These are phyloP conservation scores for Chamaecyparis obtusa DNA, from an alignment of 75 land plant genomes.

Conservation along the genomic window DNA sequence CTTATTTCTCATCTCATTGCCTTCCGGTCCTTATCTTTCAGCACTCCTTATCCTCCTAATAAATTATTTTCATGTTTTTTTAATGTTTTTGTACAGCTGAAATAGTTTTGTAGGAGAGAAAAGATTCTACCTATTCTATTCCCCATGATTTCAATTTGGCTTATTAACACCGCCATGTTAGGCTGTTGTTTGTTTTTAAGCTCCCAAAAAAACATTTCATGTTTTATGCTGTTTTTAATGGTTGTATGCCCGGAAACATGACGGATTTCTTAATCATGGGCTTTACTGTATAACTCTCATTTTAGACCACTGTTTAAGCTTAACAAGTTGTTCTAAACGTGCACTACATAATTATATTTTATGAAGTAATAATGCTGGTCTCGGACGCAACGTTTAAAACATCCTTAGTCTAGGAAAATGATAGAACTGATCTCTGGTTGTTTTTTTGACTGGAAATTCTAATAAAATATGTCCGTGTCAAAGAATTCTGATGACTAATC, in stretches of 20 bases:
- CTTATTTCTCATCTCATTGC: constrained; percentile 8
- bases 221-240: background rate
- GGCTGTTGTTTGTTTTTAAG: background rate
- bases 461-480: no score
- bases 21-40: background rate
- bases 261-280: no score
- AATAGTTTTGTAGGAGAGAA: background rate
- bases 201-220: background rate
- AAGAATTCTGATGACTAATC: no score
- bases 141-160: background rate
- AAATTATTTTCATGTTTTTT: background rate
- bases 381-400: background rate
- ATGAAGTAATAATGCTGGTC: no score
- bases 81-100: background rate
- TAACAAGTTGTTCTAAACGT: no score
- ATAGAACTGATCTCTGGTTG: no score
- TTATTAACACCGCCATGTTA: no score
- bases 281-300: no score
- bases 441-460: no score
- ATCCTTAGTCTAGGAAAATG: background rate
- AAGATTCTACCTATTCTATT: background rate
- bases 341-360: background rate
- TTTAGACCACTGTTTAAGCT: no score
- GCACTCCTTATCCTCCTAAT: background rate
- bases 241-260: background rate